Percentiles rank a stretch among this genome's conserved stretches.
Conservation (phyloP, 2,329 filamentous ascomycete genomes). For the Scopulariopsis brevicaulis region DNA sequence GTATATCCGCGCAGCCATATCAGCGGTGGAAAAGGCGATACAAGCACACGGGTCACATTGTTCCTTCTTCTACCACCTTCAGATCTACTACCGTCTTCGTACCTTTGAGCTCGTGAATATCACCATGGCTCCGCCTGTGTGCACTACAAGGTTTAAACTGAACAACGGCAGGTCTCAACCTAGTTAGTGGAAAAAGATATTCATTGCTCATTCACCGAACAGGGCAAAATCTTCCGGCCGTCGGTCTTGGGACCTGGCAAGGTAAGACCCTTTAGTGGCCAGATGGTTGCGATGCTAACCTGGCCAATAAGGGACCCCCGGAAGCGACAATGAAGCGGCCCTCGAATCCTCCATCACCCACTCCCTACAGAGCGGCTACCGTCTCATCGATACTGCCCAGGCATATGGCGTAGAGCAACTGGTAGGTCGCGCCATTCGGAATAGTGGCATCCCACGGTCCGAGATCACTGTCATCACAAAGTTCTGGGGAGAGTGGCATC, state of each 20-base stretch:
- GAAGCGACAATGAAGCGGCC: conserved; percentile 4
- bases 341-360: conserved; percentile 17
- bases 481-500: conserved; percentile 17
- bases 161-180: conserved; percentile 1
- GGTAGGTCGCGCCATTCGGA: conserved; percentile 19
- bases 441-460: conserved; percentile 18
- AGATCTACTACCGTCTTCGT: no score
- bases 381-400: conserved; percentile 17
- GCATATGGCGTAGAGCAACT: conserved; percentile 15
- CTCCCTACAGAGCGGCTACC: conserved; percentile 17
- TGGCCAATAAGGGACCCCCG: background rate
- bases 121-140: background rate
- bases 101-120: no score
- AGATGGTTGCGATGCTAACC: background rate
- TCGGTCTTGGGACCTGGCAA: background rate
- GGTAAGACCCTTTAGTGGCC: background rate
- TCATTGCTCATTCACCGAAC: background rate
- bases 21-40: no score
- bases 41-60: no score
- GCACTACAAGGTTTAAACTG: conserved; percentile 1
- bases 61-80: no score
- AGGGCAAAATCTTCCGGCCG: background rate
- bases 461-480: conserved; percentile 21
- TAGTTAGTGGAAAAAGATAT: background rate
- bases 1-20: no score